Base-by-base conservation (phyloP, 768 basidiomycete species). In the Suillus luteus region DNA sequence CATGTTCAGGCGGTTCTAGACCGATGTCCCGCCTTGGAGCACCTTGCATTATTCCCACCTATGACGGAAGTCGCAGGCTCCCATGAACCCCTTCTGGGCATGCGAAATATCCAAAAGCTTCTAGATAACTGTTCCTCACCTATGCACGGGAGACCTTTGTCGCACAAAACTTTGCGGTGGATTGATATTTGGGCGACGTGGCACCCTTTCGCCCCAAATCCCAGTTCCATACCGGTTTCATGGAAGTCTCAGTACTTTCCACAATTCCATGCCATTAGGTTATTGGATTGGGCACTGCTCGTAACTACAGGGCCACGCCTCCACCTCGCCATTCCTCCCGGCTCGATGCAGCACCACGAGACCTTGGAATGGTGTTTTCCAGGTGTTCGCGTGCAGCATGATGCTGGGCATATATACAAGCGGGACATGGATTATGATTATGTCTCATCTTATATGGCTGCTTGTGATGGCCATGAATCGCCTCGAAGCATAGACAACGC, bases 381-480 rank as follows among this genome's bases (percentile, higher is more conserved):
- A 37, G 64, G 62, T 2, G 35, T 65, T 12, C 52, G 62, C n/a
- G 41, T 65, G 14, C 62, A 62, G 22, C 8, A 65, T 37, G 35
- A 48, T 14, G 33, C 27, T 5, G 62, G 54, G 22, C 48, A 55
- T 14, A 43, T 62, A 48, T 62, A 57, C 37, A 41, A 38, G n/a
- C 38, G 52, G 14, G 64, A 65, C 46, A 48, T 62, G 54, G 43
- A 65, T 11, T 57, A 58, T 58, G 43, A 65, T 11, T 57, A 58
- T 58, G 41, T 62, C n/a, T 31, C 31, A n/a, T 31, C 17, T 22
- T 52, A 52, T 46, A 2, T 35, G 7, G 24, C 40, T 3, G 12
- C 37, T 14, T 59, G 44, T 58, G 40, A 11, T 24, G 27, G 22
- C 14, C 19, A 59, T 43, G 35, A 24, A 41, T 54, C 6, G 2